Percentiles rank a stretch among this genome's conserved stretches.
phyloP scores from a whole-genome alignment of 1,139 yeast genomes.

The Geotrichum reessii region DNA sequence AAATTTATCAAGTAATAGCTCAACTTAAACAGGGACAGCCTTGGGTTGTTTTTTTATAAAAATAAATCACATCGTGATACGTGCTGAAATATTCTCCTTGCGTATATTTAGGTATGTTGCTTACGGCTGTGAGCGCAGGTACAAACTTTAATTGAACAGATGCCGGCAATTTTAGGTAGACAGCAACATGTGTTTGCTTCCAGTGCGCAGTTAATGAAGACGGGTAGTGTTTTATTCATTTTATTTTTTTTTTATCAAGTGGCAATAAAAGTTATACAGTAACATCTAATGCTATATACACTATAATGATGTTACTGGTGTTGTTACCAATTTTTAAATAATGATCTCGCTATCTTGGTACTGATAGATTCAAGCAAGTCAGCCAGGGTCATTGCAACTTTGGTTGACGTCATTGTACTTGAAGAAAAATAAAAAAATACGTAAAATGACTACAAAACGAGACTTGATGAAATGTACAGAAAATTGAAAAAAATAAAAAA shows the following conservation, averaged over 20 bases:
- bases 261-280: background rate
- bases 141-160: background rate
- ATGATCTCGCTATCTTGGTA: background rate
- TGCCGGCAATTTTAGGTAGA: background rate
- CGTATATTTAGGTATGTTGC: background rate
- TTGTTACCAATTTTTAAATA: no score
- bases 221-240: background rate
- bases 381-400: background rate
- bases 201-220: no score
- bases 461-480: no score
- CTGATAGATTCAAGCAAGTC: background rate
- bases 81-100: background rate
- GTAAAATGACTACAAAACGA: no score
- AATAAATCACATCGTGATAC: background rate
- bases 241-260: no score
- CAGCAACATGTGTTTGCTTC: background rate
- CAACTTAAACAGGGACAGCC: no score
- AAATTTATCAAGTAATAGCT: no score
- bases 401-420: background rate
- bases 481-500: no score
- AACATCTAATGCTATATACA: no score
- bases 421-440: background rate
- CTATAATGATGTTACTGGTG: no score
- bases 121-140: background rate
- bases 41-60: no score